Evolutionary conservation across 2,329 filamentous ascomycete species (phyloP).

Genomic region (Catunica adiposa): DNA sequence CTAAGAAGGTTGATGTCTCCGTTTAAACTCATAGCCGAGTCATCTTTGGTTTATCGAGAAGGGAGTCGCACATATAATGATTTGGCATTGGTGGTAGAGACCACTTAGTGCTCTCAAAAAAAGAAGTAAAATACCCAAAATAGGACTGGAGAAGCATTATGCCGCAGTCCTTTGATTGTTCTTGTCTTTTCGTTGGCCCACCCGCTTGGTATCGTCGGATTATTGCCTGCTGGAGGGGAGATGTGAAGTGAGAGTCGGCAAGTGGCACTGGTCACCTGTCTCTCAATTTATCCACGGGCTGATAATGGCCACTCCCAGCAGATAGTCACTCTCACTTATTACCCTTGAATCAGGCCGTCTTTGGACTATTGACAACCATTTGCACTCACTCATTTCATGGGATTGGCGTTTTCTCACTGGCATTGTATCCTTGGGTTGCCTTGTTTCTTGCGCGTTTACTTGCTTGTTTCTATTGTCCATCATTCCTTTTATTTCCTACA

Average conservation of each 20-base stretch:
- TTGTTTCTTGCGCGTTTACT: background rate
- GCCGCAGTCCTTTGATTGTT: background rate
- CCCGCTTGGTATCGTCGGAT: slow-evolving; percentile 1
- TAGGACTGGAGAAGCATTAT: slow-evolving; percentile 4
- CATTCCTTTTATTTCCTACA: background rate
- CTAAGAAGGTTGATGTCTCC: slow-evolving; percentile 45
- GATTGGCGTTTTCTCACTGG: slow-evolving; percentile 11
- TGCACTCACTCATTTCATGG: slow-evolving; percentile 11
- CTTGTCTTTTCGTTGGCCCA: background rate
- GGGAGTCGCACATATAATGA: background rate
- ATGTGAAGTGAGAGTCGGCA: too few relatives aligned
- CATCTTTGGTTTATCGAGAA: background rate
- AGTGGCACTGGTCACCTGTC: too few relatives aligned
- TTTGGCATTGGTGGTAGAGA: too few relatives aligned
- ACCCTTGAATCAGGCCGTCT: too few relatives aligned
- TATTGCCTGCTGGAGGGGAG: too few relatives aligned
- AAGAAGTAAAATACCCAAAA: background rate
- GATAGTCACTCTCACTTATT: too few relatives aligned
- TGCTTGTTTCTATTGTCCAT: background rate
- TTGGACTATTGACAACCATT: background rate
- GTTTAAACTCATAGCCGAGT: slow-evolving; percentile 12
- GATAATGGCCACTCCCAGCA: too few relatives aligned
- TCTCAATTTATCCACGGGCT: too few relatives aligned
- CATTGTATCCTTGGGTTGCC: background rate
- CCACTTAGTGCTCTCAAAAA: too few relatives aligned